These are phyloP conservation scores for Pseudogymnoascus sp. DNA, from an alignment of 2,329 filamentous ascomycete genomes.

Conservation along the genomic window DNA sequence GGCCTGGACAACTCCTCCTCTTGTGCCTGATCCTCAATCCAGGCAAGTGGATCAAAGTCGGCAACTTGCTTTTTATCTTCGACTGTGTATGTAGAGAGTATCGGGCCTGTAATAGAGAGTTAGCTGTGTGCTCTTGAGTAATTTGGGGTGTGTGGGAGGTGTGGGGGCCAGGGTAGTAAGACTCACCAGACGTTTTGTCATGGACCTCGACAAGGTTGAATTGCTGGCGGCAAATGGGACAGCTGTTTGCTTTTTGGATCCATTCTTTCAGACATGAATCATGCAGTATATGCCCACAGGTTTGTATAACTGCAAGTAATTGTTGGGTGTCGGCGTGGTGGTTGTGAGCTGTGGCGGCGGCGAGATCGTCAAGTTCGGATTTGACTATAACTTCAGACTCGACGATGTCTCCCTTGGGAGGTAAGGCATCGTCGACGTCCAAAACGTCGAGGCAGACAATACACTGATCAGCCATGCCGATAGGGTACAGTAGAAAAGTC, in stretches of 20 bases:
- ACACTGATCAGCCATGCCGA: constrained; percentile 52
- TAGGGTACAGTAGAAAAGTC: constrained; percentile 8
- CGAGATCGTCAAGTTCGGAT: constrained; percentile 2
- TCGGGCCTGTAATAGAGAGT: constrained; percentile 38
- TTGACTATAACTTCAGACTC: constrained; percentile 13
- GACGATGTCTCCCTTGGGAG: constrained; percentile 23
- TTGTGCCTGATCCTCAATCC: constrained; percentile 67
- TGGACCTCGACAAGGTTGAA: constrained; percentile 89
- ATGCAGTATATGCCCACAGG: constrained; percentile 88
- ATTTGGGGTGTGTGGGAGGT: neutral
- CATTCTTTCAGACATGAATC: constrained; percentile 88
- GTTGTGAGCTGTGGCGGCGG: constrained; percentile 20
- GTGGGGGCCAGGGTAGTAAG: constrained; percentile 16
- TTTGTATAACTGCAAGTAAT: constrained; percentile 52
- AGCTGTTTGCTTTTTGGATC: constrained; percentile 96
- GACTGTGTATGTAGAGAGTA: constrained; percentile 55
- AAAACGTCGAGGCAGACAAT: constrained; percentile 57
- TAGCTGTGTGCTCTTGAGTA: constrained; percentile 15
- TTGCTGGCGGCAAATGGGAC: constrained; percentile 86
- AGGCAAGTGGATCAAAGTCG: constrained; percentile 73
- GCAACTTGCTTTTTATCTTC: constrained; percentile 83
- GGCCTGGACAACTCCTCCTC: constrained; percentile 62
- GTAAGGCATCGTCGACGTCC: constrained; percentile 38
- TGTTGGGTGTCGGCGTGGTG: constrained; percentile 15
- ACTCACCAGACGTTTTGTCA: constrained; percentile 70